Evolutionary conservation across 306 rosid species (phyloP).

Genomic region (Quercus aquifolioides): DNA sequence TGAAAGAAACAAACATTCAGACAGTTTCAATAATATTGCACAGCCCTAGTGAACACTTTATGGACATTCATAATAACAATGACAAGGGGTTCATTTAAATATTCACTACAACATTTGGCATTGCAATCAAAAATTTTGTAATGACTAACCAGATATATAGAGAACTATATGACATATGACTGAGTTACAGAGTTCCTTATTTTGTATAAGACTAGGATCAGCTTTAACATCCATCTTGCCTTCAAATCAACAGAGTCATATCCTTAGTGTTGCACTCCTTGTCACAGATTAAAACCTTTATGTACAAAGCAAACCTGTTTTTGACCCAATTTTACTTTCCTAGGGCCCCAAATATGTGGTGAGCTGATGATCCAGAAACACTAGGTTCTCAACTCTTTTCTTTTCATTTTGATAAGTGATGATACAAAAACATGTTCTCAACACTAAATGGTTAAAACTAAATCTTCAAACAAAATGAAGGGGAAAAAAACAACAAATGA

Average conservation of each 20-base stretch:
- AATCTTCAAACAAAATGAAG: background rate
- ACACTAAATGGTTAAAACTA: background rate
- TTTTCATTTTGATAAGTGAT: background rate
- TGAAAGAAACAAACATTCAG: constrained; percentile 20
- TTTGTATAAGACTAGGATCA: background rate
- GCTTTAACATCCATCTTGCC: background rate
- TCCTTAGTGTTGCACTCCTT: background rate
- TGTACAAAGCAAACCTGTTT: background rate
- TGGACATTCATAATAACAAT: background rate
- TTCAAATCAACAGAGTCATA: background rate
- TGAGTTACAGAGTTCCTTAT: background rate
- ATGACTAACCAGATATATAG: background rate
- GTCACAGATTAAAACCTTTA: background rate
- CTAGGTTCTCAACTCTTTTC: no score
- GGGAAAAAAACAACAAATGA: background rate
- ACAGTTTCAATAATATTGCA: constrained; percentile 15
- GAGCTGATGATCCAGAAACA: background rate
- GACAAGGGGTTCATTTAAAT: background rate
- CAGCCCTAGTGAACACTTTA: background rate
- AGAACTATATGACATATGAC: background rate
- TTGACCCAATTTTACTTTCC: background rate
- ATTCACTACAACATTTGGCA: background rate
- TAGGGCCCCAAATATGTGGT: background rate
- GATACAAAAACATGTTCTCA: background rate
- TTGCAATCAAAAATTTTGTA: background rate